phyloP scores from a whole-genome alignment of 78 protist genomes.

The Tieghemostelium lacteum region DNA sequence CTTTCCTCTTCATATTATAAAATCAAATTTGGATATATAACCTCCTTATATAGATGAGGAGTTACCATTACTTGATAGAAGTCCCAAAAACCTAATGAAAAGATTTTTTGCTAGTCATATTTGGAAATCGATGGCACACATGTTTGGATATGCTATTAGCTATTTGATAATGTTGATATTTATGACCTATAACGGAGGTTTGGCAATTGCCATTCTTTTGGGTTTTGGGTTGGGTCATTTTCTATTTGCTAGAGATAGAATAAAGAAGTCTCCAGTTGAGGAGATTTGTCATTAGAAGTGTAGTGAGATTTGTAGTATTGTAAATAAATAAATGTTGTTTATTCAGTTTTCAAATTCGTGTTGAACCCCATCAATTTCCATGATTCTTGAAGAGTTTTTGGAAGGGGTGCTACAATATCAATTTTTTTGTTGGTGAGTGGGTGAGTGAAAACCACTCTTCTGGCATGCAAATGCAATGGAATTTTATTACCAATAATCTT shows the following conservation, averaged over 20 bases:
- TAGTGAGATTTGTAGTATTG: too few relatives aligned
- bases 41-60: neutral
- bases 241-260: constrained; percentile 30
- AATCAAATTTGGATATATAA: too few relatives aligned
- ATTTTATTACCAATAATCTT: neutral
- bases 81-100: neutral
- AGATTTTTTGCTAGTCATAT: neutral
- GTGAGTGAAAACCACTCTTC: constrained; percentile 65
- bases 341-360: neutral
- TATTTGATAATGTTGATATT: constrained; percentile 40
- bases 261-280: neutral
- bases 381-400: constrained; percentile 3
- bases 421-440: constrained; percentile 68
- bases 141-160: constrained; percentile 19
- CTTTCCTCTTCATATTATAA: neutral
- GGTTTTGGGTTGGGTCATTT: constrained; percentile 54
- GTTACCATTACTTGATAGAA: neutral
- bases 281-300: constrained; percentile 16
- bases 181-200: constrained; percentile 64
- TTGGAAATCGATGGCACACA: constrained; percentile 31
- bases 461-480: constrained; percentile 59
- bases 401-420: constrained; percentile 55
- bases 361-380: constrained; percentile 55
- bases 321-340: too few relatives aligned
- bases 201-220: constrained; percentile 25